phyloP scores from a whole-genome alignment of 2,329 filamentous ascomycete species.

The Epichloe coenophiala region DNA sequence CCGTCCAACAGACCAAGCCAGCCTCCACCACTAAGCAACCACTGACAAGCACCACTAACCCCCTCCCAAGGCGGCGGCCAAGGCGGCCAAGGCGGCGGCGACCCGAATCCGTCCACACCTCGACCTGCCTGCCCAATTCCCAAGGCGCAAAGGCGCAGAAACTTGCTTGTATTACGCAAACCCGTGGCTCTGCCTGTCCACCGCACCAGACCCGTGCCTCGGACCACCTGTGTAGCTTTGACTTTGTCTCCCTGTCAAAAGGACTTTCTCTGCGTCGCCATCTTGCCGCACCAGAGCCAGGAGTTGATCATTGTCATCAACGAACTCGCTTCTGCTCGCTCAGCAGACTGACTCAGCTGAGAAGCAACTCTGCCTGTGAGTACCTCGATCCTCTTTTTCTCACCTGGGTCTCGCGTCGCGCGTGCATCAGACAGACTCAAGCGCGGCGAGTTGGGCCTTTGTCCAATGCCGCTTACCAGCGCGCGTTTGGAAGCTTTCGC shows the following conservation, averaged over 20 bases:
- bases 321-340: constrained; percentile 11
- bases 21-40: neutral
- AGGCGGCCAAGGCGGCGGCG: neutral
- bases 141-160: constrained; percentile 5
- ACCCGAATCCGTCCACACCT: constrained; percentile 7
- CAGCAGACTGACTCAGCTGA: constrained; percentile 11
- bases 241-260: constrained; percentile 8
- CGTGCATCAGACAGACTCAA: neutral
- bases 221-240: constrained; percentile 12
- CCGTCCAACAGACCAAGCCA: neutral
- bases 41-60: neutral
- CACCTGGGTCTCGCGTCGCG: constrained; percentile 3
- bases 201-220: constrained; percentile 8
- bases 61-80: neutral
- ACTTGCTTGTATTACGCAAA: constrained; percentile 12
- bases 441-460: neutral
- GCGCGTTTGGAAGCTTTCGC: constrained; percentile 8
- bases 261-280: constrained; percentile 8
- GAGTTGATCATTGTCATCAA: constrained; percentile 9
- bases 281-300: constrained; percentile 9
- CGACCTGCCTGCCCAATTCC: constrained; percentile 5
- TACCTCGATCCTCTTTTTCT: constrained; percentile 13
- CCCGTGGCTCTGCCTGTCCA: constrained; percentile 8
- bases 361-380: constrained; percentile 22
- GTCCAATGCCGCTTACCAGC: constrained; percentile 4